Base-by-base conservation (phyloP, 805 yeast genomes). In the Candida pini region DNA sequence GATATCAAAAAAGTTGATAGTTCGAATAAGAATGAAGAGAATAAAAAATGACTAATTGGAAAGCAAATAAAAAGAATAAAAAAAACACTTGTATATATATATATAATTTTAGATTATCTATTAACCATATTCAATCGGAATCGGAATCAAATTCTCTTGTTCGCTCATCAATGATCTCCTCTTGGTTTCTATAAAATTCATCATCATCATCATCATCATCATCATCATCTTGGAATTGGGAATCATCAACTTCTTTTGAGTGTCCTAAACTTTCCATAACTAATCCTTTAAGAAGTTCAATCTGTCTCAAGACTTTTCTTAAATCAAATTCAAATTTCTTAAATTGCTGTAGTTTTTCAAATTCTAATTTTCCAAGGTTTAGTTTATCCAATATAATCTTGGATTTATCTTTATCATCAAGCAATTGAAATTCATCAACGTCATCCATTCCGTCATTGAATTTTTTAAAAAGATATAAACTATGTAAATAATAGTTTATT, bases 401-500 rank as follows among this genome's bases (percentile, higher is more conserved):
- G 20, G 16, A 18, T n/a, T 32, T 33, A 17, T 25, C 31, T 6
- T 31, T 36, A 14, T 30, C 28, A 9, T 35, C 24, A 24, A 26
- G 28, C 1, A 32, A 21, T 17, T n/a, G 7, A 17, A 6, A 3
- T 9, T 12, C 22, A 2, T 30, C 31, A n/a, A 25, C 31, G 7
- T 29, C 27, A 15, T n/a, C n/a, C n/a, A n/a, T n/a, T n/a, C 33
- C 25, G 16, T 33, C 20, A 17, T 23, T 31, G 3, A 35, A 22
- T 26, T 41, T 41, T 9, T 31, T 30, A 27, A 33, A 40, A 20
- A 34, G 12, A 24, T 50, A 44, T 20, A 42, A 14, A 2, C 44
- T 44, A 36, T 53, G 49, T 8, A 53, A 24, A 19, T 47, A 42
- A 16, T 44, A 41, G 34, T 43, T 44, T 33, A 54, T 30, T 3